Evolutionary conservation across 257 asterid species (phyloP), one percentile per base, ranked within the genome.

Genomic region (Solanum commersonii): DNA sequence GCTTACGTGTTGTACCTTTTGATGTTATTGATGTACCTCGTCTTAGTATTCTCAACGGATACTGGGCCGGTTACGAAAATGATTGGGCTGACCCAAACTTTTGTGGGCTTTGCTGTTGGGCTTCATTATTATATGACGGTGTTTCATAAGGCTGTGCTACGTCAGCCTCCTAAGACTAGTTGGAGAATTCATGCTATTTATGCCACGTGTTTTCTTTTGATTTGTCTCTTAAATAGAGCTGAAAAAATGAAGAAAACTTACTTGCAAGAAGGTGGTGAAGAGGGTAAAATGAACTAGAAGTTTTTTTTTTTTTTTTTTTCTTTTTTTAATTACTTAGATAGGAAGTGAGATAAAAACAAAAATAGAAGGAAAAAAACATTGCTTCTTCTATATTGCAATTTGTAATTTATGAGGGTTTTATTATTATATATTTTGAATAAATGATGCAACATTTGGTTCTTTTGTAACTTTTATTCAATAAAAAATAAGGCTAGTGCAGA

Each of bases 41-140:
- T 96, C 10, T 92, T 95, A 1, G 98, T 96, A 4, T 96, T 96
- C 91, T 96, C 99, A 0, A 95, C 98, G 1, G 95, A 91, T 68
- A 92, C 95, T 84, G 98, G 94, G 88, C 90, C 88, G 56, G 78
- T 82, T 3, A 90, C 95, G 0, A 97, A 94, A 95, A 0, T 94
- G 2, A 78, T 96, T 89, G 96, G 98, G 92, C 91, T 97, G 91
- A 98, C 88, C 89, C 98, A 97, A 87, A 95, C 96, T 0, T 90
- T 97, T 12, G 99, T 96, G 94, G 99, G 99, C 93, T 94, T 95
- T 29, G 91, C 98, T 1, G 95, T 97, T 88, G 99, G 99, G 87
- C 94, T 97, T 18, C 99, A 97, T 92, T 95, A 95, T 84, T 97
- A 96, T 87, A 89, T 95, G 95, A 91, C 92, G 91, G 98, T 97